phyloP scores from a whole-genome alignment of 2,329 filamentous ascomycete species.

The Claviceps digitariae region DNA sequence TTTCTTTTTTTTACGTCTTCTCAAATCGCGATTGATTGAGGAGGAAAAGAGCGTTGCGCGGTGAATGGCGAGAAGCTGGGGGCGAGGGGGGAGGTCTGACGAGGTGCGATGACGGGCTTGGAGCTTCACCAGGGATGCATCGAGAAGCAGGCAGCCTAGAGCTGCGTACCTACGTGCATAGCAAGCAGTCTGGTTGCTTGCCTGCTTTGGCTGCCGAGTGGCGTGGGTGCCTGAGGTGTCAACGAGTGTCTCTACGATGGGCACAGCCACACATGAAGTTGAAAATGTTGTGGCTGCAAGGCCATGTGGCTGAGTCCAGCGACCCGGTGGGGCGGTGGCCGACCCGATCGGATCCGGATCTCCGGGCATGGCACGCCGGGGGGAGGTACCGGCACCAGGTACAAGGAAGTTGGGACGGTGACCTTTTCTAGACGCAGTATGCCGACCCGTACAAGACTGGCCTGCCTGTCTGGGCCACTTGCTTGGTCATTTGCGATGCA shows the following conservation, averaged over 20 bases:
- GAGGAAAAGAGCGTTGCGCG: not conserved
- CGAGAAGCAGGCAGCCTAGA: constrained; percentile 3
- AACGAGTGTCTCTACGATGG: not conserved
- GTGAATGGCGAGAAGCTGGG: not conserved
- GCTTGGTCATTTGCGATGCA: no score
- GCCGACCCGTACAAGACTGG: no score
- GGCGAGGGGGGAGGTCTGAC: not conserved
- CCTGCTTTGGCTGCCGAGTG: not conserved
- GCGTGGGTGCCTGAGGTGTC: constrained; percentile 1
- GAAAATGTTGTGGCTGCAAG: not conserved
- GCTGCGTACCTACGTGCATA: constrained; percentile 1
- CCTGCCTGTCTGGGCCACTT: no score
- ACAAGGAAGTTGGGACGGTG: not conserved
- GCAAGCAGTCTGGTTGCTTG: not conserved
- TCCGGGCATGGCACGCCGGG: not conserved
- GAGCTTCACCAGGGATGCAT: constrained; percentile 15
- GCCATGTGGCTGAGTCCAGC: not conserved
- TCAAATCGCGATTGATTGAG: not conserved
- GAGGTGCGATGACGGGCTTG: constrained; percentile 7
- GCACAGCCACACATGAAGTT: not conserved
- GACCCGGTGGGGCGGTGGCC: not conserved
- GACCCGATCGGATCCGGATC: not conserved
- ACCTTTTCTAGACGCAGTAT: not conserved
- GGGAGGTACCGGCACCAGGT: not conserved
- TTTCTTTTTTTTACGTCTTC: not conserved